Conservation (phyloP, 139 green algal species). For the Auxenochlorella protothecoides region DNA sequence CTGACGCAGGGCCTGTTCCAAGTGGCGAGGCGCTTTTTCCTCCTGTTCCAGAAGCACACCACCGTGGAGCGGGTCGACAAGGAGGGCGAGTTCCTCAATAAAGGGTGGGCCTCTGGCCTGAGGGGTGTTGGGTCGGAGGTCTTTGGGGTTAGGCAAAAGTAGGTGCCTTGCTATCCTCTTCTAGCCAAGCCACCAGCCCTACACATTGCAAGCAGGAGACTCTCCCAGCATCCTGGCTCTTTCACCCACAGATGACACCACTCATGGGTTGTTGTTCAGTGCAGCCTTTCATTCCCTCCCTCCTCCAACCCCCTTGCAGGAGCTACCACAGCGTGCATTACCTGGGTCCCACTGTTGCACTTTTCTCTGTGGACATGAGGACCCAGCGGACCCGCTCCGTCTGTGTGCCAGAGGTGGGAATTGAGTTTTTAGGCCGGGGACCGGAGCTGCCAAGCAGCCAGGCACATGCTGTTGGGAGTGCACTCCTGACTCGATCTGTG, state of each 20-base stretch:
- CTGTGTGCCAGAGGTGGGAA: neutral
- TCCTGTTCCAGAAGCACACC: conserved; percentile 61
- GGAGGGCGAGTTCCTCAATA: conserved; percentile 7
- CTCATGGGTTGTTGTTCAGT: conserved; percentile 7
- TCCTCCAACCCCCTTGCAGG: neutral
- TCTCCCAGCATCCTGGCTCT: too few species aligned
- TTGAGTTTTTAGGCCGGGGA: neutral
- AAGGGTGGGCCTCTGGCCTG: neutral
- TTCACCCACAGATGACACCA: too few species aligned
- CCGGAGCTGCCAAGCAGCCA: too few species aligned
- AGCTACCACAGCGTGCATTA: conserved; percentile 20
- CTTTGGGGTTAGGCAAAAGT: too few species aligned
- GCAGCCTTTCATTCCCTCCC: neutral
- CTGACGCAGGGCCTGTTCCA: conserved; percentile 30
- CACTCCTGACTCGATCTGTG: too few species aligned
- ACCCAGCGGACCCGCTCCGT: conserved; percentile 20
- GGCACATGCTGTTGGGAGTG: too few species aligned
- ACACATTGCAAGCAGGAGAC: too few species aligned
- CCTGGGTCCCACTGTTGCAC: conserved; percentile 21
- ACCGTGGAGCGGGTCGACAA: conserved; percentile 17
- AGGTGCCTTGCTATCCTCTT: too few species aligned
- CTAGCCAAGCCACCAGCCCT: too few species aligned
- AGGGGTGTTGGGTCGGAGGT: too few species aligned
- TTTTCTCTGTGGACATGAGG: conserved; percentile 38
- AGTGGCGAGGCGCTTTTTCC: conserved; percentile 30